phyloP scores from a whole-genome alignment of 805 yeast species.

The Sugiyamaella mastotermitis region DNA sequence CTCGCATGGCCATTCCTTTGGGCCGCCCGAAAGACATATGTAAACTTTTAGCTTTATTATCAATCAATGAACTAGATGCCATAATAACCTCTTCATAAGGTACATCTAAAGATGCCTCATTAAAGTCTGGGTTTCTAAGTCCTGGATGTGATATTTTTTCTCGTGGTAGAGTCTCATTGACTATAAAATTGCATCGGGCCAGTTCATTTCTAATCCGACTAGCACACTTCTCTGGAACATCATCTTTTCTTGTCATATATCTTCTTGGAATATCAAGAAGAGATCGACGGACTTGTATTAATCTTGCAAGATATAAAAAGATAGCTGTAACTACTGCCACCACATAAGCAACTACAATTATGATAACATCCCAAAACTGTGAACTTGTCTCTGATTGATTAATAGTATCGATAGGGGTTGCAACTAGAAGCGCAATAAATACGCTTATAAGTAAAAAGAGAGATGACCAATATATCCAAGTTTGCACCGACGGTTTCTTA shows the following conservation, averaged over 20 bases:
- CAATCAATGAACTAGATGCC: conserved; percentile 27
- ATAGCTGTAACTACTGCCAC: conserved; percentile 47
- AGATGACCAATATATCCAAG: conserved; percentile 25
- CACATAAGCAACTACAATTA: conserved; percentile 68
- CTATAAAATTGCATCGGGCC: conserved; percentile 38
- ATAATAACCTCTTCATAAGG: conserved; percentile 25
- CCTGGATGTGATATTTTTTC: conserved; percentile 42
- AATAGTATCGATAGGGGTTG: conserved; percentile 77
- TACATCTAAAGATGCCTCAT: conserved; percentile 20
- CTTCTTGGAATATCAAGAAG: conserved; percentile 73
- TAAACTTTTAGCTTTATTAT: conserved; percentile 25
- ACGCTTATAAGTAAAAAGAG: conserved; percentile 26
- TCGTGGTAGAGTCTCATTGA: conserved; percentile 36
- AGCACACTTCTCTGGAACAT: conserved; percentile 46
- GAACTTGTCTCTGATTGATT: conserved; percentile 53
- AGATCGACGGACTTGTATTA: conserved; percentile 50
- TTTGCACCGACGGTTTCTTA: no score
- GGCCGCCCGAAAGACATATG: conserved; percentile 38
- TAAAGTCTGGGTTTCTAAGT: conserved; percentile 38
- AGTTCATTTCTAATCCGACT: conserved; percentile 36
- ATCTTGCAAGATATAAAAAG: conserved; percentile 51
- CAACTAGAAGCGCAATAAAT: conserved; percentile 53
- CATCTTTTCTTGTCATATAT: conserved; percentile 63
- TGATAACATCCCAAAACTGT: conserved; percentile 73
- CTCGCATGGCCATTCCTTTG: conserved; percentile 29